phyloP scores from a whole-genome alignment of 1,284 basidiomycete genomes.

The Chalciporus sp. region DNA sequence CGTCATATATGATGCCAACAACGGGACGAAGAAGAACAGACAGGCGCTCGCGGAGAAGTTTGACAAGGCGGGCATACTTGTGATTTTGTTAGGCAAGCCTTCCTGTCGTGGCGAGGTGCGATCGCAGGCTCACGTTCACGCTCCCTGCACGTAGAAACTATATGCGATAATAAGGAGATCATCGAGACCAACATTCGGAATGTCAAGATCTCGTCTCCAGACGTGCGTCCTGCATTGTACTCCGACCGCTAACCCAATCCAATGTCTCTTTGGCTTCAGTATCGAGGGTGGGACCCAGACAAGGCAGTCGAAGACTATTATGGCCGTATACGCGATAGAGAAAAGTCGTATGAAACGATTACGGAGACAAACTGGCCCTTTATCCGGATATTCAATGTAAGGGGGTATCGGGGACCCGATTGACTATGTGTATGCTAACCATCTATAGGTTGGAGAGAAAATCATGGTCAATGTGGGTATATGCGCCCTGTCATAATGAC shows the following conservation, averaged over 20 bases:
- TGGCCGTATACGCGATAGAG: slow-evolving; percentile 85
- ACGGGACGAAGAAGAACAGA: slow-evolving; percentile 74
- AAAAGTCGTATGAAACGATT: slow-evolving; percentile 87
- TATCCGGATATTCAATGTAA: slow-evolving; percentile 93
- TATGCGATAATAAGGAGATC: slow-evolving; percentile 89
- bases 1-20: slow-evolving; percentile 99
- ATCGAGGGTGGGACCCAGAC: slow-evolving; percentile 91
- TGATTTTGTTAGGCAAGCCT: slow-evolving; percentile 84
- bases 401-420: slow-evolving; percentile 16
- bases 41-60: slow-evolving; percentile 83
- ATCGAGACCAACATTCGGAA: slow-evolving; percentile 94
- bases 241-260: neutral
- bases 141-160: slow-evolving; percentile 57
- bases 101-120: neutral
- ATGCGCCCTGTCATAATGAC: neutral
- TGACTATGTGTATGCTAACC: slow-evolving; percentile 3
- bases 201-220: slow-evolving; percentile 98
- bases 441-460: slow-evolving; percentile 80
- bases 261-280: slow-evolving; percentile 51
- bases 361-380: slow-evolving; percentile 87
- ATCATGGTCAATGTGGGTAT: slow-evolving; percentile 84
- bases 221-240: slow-evolving; percentile 56
- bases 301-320: slow-evolving; percentile 92
- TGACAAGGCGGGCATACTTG: slow-evolving; percentile 82
- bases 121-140: slow-evolving; percentile 1